Base-by-base conservation (phyloP, 2,329 filamentous ascomycete species). In the Colletotrichum sp. region DNA sequence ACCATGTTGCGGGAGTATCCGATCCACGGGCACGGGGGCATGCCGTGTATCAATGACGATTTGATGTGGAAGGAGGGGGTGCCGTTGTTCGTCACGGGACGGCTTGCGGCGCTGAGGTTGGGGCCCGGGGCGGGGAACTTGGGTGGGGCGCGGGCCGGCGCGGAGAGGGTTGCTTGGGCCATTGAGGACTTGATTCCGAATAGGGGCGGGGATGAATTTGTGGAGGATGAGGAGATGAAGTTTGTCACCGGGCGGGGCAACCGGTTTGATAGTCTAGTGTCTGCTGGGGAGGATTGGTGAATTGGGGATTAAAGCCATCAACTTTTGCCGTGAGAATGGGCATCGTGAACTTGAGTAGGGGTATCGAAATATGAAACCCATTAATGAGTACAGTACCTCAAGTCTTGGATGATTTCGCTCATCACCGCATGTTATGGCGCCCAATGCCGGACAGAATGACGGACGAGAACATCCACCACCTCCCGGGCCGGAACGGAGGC, bases 31-130 rank as follows among this genome's bases (percentile, higher is more conserved):
- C 88, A 91, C 28, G 91, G 92, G 6, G 95, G 95, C 0, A 85
- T 96, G 24, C 95, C 95, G 0, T 95, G 93, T 78, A 83, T 96
- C 68, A 96, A 90, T 3, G 91, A 96, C 57, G 94, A 96, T 79
- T 85, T 96, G 76, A 93, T 93, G 89, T 96, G 94, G 95, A 88
- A 88, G 48, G 87, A 92, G 1, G 91, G 91, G n/a, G 90, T 96
- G 1, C 95, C 95, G 2, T 83, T 96, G 2, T 96, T 95, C 80
- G 84, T 95, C 74, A 92, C 93, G 0, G 95, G 94, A 3, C 88
- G 92, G 68, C 84, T 96, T 43, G 94, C 93, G 0, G 91, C 89
- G 1, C 82, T 96, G 78, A 89, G 92, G 72, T 84, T 96, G 0
- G 94, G 95, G 0, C 94, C 95, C 13, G 93, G 92, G 1, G 93